A percentile compares a stretch with the other conserved stretches of the same genome.
Evolutionary conservation across 495 filamentous ascomycete genomes (phyloP).

Genomic region (Penicillium canescens): DNA sequence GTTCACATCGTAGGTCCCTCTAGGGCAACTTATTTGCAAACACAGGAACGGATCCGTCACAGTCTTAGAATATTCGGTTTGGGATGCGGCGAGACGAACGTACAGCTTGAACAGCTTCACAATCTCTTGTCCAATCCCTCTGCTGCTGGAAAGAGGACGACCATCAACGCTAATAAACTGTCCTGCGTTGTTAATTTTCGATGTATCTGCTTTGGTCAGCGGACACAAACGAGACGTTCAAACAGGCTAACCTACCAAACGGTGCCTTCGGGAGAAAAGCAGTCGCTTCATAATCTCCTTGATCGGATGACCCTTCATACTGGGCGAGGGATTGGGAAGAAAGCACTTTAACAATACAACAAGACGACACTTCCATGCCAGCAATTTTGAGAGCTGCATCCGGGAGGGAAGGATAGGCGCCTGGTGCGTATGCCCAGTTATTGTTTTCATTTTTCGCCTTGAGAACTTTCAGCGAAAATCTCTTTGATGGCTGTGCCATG

Average conservation of each 20-base stretch:
- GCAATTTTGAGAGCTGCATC: slow-evolving; percentile 72
- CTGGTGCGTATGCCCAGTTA: slow-evolving; percentile 74
- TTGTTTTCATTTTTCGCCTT: slow-evolving; percentile 60
- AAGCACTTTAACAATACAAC: slow-evolving; percentile 47
- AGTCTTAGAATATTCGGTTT: slow-evolving; percentile 14
- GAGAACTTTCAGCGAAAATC: slow-evolving; percentile 67
- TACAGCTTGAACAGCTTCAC: slow-evolving; percentile 59
- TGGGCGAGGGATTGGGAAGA: slow-evolving; percentile 11
- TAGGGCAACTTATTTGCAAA: slow-evolving; percentile 70
- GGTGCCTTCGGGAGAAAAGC: slow-evolving; percentile 59
- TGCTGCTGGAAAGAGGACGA: slow-evolving; percentile 64
- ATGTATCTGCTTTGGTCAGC: slow-evolving; percentile 37
- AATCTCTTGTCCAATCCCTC: slow-evolving; percentile 69
- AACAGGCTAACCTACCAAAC: slow-evolving; percentile 32
- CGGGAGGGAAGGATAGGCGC: slow-evolving; percentile 47
- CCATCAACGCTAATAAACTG: slow-evolving; percentile 76
- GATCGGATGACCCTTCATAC: slow-evolving; percentile 6
- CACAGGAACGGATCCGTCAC: slow-evolving; percentile 69
- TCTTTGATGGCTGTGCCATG: slow-evolving; percentile 63
- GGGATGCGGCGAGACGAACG: slow-evolving; percentile 40
- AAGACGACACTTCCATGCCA: slow-evolving; percentile 62
- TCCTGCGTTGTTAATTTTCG: slow-evolving; percentile 57
- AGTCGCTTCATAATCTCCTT: slow-evolving; percentile 44
- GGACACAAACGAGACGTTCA: not conserved
- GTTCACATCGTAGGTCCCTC: slow-evolving; percentile 79